phyloP scores from a whole-genome alignment of 1,284 basidiomycete species.

The Gomphus bonarii region DNA sequence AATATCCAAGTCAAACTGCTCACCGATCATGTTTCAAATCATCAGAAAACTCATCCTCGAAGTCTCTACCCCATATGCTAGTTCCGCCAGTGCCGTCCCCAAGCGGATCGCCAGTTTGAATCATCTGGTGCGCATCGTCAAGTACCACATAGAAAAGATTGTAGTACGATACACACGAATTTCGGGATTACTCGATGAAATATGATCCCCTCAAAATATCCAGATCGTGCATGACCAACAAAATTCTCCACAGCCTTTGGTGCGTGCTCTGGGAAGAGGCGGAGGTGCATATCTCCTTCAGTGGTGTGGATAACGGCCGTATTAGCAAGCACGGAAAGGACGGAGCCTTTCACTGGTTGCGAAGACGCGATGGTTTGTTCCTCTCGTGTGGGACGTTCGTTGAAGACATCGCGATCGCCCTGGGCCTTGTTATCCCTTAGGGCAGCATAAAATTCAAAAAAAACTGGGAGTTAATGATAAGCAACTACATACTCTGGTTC shows the following conservation, averaged over 20 bases:
- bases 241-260: conserved; percentile 98
- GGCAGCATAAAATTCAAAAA: not conserved
- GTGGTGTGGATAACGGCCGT: conserved; percentile 92
- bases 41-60: conserved; percentile 93
- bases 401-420: conserved; percentile 94
- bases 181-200: conserved; percentile 99
- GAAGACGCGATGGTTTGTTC: conserved; percentile 86
- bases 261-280: conserved; percentile 84
- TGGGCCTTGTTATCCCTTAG: conserved; percentile 72
- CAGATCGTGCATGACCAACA: conserved; percentile 83
- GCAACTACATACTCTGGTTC: conserved; percentile 68
- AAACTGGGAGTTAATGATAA: not conserved
- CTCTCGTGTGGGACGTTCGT: conserved; percentile 94
- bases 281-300: conserved; percentile 87
- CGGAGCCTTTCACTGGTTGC: conserved; percentile 37
- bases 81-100: conserved; percentile 97
- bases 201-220: conserved; percentile 89
- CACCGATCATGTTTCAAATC: conserved; percentile 85
- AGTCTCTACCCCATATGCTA: conserved; percentile 89
- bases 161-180: conserved; percentile 44
- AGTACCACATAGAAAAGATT: not conserved
- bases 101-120: conserved; percentile 95
- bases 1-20: conserved; percentile 15
- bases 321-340: conserved; percentile 59
- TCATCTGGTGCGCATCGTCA: conserved; percentile 51